Evolutionary conservation across 2,329 filamentous ascomycete species (phyloP).

Genomic region (Xylaria arbuscula): DNA sequence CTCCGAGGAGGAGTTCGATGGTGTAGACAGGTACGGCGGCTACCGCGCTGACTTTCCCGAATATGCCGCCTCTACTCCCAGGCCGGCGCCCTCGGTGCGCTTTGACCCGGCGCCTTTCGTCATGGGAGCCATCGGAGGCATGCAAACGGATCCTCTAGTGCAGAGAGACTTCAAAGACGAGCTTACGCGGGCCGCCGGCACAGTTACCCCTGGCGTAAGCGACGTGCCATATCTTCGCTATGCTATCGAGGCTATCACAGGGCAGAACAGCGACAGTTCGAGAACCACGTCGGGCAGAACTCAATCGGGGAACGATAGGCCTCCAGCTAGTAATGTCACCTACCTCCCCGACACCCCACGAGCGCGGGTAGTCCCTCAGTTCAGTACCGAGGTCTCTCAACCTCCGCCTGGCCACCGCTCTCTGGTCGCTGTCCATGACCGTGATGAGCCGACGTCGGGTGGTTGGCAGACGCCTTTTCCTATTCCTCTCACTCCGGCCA

Average conservation of each 20-base stretch:
- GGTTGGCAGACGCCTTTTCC: slow-evolving; percentile 18
- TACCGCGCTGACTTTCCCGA: slow-evolving; percentile 45
- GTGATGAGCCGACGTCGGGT: slow-evolving; percentile 23
- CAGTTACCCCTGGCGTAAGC: slow-evolving; percentile 80
- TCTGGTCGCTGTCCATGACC: slow-evolving; percentile 6
- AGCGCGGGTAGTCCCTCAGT: slow-evolving; percentile 42
- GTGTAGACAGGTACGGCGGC: slow-evolving; percentile 55
- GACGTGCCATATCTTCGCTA: slow-evolving; percentile 90
- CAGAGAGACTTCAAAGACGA: slow-evolving; percentile 61
- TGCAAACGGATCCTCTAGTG: slow-evolving; percentile 43
- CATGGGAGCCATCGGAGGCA: slow-evolving; percentile 53
- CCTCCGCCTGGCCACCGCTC: slow-evolving; percentile 28
- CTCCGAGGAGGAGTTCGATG: slow-evolving; percentile 58
- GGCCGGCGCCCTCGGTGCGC: slow-evolving; percentile 47
- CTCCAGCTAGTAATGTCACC: slow-evolving; percentile 40
- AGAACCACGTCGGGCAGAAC: slow-evolving; percentile 52
- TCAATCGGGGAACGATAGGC: slow-evolving; percentile 30
- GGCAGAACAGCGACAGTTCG: slow-evolving; percentile 72
- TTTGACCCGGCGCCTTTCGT: slow-evolving; percentile 54
- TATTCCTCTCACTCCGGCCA: slow-evolving; percentile 1
- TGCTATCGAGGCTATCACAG: slow-evolving; percentile 86
- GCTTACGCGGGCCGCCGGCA: slow-evolving; percentile 60
- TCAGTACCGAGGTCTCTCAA: slow-evolving; percentile 29
- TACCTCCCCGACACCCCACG: slow-evolving; percentile 31
- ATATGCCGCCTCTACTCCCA: slow-evolving; percentile 40